Base-by-base conservation (phyloP, 257 asterid genomes). In the Galeopsis tetrahit region DNA sequence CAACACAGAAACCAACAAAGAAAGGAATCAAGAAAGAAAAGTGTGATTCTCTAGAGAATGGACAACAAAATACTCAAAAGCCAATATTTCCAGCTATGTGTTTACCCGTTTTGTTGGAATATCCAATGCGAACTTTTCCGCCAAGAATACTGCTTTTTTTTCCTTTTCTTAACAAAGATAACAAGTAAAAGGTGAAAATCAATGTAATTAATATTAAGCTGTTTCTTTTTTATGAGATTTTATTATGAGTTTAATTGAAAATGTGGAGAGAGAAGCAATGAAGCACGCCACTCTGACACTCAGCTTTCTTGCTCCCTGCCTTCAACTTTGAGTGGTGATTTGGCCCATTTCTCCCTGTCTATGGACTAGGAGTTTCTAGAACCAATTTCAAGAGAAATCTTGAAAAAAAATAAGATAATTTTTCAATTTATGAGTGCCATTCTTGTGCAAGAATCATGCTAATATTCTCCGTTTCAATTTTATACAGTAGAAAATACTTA, bases 241-340 rank as follows among this genome's bases (percentile, higher is more conserved):
- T 70, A 44, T 76, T 70, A 44, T 65, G 61, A 77, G 78, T 70
- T 70, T 55, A 7, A 44, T 59, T 14, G 43, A 28, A 63, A 62
- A 36, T 14, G 14, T 34, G 7, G 72, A 51, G 75, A 78, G 80
- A 70, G 79, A 77, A 75, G 52, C 75, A 61, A 66, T 39, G 75
- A 75, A 51, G 93, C 93, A 83, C 88, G 88, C 90, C 79, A 78
- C 70, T 66, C 90, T 81, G 88, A 85, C 90, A 77, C 66, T 63
- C 79, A 53, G 67, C 85, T 81, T 76, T 84, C 74, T 74, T 79
- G 78, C 75, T 52, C 75, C 78, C 81, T 53, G 72, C 21, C 11
- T 74, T 40, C 10, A 60, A 49, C 70, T 40, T 49, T 59, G 79
- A 67, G 69, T 60, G 32, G 35, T 68, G 70, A 75, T 46, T 31